Evolutionary conservation across 1,139 yeast genomes (phyloP).

Genomic region (Yamadazyma atlantica): DNA sequence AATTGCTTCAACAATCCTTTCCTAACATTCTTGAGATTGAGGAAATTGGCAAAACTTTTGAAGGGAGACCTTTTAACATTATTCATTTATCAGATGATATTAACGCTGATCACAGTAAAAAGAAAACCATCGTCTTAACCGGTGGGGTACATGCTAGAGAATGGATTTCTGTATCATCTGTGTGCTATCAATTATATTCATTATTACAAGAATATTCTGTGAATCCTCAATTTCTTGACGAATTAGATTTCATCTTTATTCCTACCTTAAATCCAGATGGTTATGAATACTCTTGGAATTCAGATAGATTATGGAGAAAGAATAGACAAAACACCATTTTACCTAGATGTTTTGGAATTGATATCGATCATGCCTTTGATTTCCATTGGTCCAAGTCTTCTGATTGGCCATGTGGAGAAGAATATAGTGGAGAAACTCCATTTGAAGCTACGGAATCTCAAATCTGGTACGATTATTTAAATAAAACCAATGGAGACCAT

Average conservation of each 20-base stretch:
- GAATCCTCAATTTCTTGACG: constrained; percentile 34
- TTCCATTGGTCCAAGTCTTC: constrained; percentile 67
- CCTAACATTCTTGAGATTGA: constrained; percentile 62
- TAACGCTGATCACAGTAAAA: constrained; percentile 44
- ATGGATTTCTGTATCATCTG: constrained; percentile 80
- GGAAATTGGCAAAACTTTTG: constrained; percentile 71
- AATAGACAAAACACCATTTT: constrained; percentile 75
- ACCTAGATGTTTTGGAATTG: constrained; percentile 75
- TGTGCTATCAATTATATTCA: constrained; percentile 59
- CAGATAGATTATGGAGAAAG: constrained; percentile 85
- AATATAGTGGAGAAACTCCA: constrained; percentile 74
- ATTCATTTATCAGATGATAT: constrained; percentile 54
- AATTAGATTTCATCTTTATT: constrained; percentile 68
- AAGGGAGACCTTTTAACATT: constrained; percentile 68
- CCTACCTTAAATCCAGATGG: constrained; percentile 94
- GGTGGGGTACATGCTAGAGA: constrained; percentile 91
- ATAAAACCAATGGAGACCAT: constrained; percentile 57
- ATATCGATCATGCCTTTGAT: constrained; percentile 82
- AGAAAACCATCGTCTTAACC: constrained; percentile 72
- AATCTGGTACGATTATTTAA: constrained; percentile 64
- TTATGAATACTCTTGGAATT: constrained; percentile 76
- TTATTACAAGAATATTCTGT: constrained; percentile 52
- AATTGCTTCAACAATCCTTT: constrained; percentile 49
- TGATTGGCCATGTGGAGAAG: constrained; percentile 79
- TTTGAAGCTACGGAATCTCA: constrained; percentile 76